Conservation (phyloP, 805 yeast genomes). For the Cyberlindnera mississippiensis region DNA sequence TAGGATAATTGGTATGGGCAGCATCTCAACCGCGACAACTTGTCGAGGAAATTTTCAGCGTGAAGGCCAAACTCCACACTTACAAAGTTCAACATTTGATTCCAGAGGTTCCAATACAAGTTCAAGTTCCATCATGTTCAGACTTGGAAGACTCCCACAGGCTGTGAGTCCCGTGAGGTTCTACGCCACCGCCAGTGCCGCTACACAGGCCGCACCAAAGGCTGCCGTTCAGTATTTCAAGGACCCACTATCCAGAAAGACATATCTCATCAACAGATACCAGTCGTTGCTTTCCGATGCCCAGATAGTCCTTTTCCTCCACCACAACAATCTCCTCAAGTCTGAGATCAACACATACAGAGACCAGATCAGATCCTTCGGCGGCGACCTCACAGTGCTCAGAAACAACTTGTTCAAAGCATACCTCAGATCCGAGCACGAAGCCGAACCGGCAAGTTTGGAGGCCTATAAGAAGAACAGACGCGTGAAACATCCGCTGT, state of each 20-base stretch:
- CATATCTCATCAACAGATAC: slow-evolving; percentile 79
- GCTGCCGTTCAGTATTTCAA: slow-evolving; percentile 39
- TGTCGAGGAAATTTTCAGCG: too few species aligned
- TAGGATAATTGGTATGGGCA: too few species aligned
- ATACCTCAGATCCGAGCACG: slow-evolving; percentile 66
- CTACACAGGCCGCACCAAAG: slow-evolving; percentile 22
- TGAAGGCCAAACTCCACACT: too few species aligned
- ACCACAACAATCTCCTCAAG: slow-evolving; percentile 77
- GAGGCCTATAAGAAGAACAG: slow-evolving; percentile 43
- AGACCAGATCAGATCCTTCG: slow-evolving; percentile 55
- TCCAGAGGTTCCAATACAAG: too few species aligned
- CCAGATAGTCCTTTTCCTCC: slow-evolving; percentile 72
- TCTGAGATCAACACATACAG: slow-evolving; percentile 64
- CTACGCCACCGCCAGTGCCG: slow-evolving; percentile 15
- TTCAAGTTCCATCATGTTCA: too few species aligned
- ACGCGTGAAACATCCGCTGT: slow-evolving; percentile 58
- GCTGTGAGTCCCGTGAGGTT: slow-evolving; percentile 13
- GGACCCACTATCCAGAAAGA: slow-evolving; percentile 70
- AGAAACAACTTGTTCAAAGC: slow-evolving; percentile 70
- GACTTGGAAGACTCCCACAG: slow-evolving; percentile 4
- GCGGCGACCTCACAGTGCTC: slow-evolving; percentile 65
- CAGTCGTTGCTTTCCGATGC: slow-evolving; percentile 61
- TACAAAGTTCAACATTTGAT: too few species aligned
- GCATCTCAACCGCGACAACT: too few species aligned
- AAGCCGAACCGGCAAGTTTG: slow-evolving; percentile 68